Base-by-base conservation (phyloP, 495 filamentous ascomycete genomes). In the Hypoxylon subgilvum region DNA sequence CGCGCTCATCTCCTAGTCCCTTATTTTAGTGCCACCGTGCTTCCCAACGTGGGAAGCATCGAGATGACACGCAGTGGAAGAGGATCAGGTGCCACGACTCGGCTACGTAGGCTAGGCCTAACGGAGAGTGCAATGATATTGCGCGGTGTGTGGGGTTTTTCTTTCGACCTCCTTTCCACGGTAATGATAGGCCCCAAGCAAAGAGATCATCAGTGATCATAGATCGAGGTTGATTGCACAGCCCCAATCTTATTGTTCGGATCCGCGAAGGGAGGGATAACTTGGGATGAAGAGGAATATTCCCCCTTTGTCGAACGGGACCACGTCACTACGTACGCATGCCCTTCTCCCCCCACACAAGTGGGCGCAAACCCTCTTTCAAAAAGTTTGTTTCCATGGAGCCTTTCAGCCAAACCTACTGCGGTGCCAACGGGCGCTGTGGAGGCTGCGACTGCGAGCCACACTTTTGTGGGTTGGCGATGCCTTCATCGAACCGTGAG, bases 21-120 rank as follows among this genome's bases (percentile, higher is more conserved):
- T 28, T 34, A n/a, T 51, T 52, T 58, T 63, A 49, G 49, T 34
- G 43, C 48, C n/a, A 42, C 49, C 28, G 39, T 44, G 28, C 36
- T 55, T 64, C 61, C 54, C 22, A 50, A 41, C 53, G 48, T 57
- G 42, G 44, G 52, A 57, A 38, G 21, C 32, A 60, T 65, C 57
- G 54, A 65, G 57, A 70, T 70, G 65, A 70, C 67, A 70, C 67
- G 67, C 67, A 70, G 67, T 70, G 55, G 56, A 63, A 17, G 36
- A 68, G 55, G 67, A 66, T 70, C 67, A 70, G 67, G 67, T 70
- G 67, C 65, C 58, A 64, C 54, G 61, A 62, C 34, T 58, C 52
- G 50, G 46, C 28, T 49, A 62, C 57, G 44, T 54, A 60, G 35
- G 23, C 40, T 21, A 28, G 19, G 25, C 17, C 3, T 34, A 44